Evolutionary conservation across 2,329 filamentous ascomycete species (phyloP).

Genomic region (Blastomyces percursus): DNA sequence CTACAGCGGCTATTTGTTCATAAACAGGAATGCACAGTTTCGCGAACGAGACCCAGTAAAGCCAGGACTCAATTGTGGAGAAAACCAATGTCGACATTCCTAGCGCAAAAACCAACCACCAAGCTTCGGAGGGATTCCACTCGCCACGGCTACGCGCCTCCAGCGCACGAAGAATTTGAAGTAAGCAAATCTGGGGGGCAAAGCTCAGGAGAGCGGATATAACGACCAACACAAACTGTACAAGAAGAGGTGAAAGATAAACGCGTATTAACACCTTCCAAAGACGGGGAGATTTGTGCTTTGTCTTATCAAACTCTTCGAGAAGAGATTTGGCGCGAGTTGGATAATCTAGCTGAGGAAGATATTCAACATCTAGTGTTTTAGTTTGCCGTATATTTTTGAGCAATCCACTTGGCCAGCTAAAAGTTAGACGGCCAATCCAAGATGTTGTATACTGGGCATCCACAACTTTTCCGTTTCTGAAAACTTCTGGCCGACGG

Average conservation of each 20-base stretch:
- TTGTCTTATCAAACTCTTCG: slow-evolving; percentile 35
- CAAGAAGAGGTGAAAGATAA: slow-evolving; percentile 45
- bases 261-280: slow-evolving; percentile 50
- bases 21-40: slow-evolving; percentile 56
- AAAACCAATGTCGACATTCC: slow-evolving; percentile 47
- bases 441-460: slow-evolving; percentile 51
- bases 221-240: slow-evolving; percentile 51
- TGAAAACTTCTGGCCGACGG: slow-evolving; percentile 56
- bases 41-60: slow-evolving; percentile 56
- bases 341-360: slow-evolving; percentile 50
- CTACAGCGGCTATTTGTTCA: slow-evolving; percentile 57
- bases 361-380: slow-evolving; percentile 50
- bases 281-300: slow-evolving; percentile 34
- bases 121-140: slow-evolving; percentile 44
- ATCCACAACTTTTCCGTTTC: slow-evolving; percentile 51
- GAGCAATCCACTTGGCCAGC: slow-evolving; percentile 51
- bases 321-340: slow-evolving; percentile 44
- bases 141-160: slow-evolving; percentile 44
- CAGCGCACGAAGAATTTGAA: slow-evolving; percentile 53
- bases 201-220: slow-evolving; percentile 51
- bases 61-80: slow-evolving; percentile 51
- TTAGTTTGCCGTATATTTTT: slow-evolving; percentile 45
- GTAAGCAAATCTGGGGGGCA: slow-evolving; percentile 58
- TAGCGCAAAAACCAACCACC: slow-evolving; percentile 58
- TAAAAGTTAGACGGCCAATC: slow-evolving; percentile 52